phyloP scores from a whole-genome alignment of 2,329 filamentous ascomycete species.

The Rhynchosporium graminicola region DNA sequence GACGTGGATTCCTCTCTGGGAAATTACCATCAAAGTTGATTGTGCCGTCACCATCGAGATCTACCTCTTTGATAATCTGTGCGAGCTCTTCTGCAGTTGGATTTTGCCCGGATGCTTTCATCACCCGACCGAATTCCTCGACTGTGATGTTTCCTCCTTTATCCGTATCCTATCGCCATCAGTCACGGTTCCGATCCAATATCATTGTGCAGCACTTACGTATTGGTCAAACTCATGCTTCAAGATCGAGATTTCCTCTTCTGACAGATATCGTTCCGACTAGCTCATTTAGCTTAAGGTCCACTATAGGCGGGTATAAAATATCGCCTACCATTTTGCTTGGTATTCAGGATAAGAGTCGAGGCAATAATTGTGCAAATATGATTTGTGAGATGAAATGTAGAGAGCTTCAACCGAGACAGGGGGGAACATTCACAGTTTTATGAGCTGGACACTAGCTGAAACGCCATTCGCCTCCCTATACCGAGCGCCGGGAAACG shows the following conservation, averaged over 20 bases:
- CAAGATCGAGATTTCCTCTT: constrained; percentile 33
- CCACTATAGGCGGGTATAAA: background rate
- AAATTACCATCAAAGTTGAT: constrained; percentile 45
- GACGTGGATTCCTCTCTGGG: background rate
- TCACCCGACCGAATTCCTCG: constrained; percentile 44
- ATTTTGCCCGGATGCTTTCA: constrained; percentile 40
- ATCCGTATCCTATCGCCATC: constrained; percentile 26
- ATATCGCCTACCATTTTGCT: constrained; percentile 8
- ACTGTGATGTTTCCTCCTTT: constrained; percentile 41
- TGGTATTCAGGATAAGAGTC: background rate
- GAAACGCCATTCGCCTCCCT: background rate
- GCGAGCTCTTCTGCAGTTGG: constrained; percentile 42
- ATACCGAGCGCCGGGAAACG: background rate
- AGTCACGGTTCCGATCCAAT: background rate
- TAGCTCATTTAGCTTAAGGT: background rate
- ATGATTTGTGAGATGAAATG: background rate
- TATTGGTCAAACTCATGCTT: constrained; percentile 35
- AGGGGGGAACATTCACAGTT: background rate
- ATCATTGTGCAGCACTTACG: constrained; percentile 19
- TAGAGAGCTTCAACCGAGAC: background rate
- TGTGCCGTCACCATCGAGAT: constrained; percentile 44
- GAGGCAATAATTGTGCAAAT: background rate
- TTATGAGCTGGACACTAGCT: background rate
- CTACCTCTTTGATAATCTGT: constrained; percentile 44
- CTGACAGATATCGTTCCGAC: constrained; percentile 21